Base-by-base conservation (phyloP, 2,329 filamentous ascomycete genomes). In the Ophiostoma angusticollis region DNA sequence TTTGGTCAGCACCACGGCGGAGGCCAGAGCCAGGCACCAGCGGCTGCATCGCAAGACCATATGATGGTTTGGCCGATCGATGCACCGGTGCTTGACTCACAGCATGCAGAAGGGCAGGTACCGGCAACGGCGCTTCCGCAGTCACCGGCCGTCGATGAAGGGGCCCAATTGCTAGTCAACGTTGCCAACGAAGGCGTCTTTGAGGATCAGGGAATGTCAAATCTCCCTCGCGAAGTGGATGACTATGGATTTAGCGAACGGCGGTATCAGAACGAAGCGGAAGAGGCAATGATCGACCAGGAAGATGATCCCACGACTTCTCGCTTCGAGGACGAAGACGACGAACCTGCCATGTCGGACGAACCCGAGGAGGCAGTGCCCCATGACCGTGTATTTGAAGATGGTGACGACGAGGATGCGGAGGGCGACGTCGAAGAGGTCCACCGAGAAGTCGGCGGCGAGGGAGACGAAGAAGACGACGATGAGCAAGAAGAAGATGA, bases 361-460 rank as follows among this genome's bases (percentile, higher is more conserved):
- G 57, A 60, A 18, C 58, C 57, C 14, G 56, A 59, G 9, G 53
- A 56, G 16, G 42, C 19, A 5, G 45, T 21, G 52, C 58, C n/a
- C n/a, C n/a, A n/a, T n/a, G n/a, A n/a, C n/a, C n/a, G n/a, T n/a
- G n/a, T n/a, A n/a, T n/a, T n/a, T n/a, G n/a, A n/a, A n/a, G n/a
- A n/a, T n/a, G n/a, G n/a, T n/a, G n/a, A n/a, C n/a, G n/a, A n/a
- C 13, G 48, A 49, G 13, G 48, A 51, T 5, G 48, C 54, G 19
- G 44, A 43, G 3, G 48, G 52, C 12, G 50, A 51, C 7, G 49
- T 39, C 18, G 50, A 44, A 23, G 28, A 43, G 8, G 49, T 46
- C 4, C 42, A 45, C 1, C 42, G 39, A 5, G 40, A 44, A 11
- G 17, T 3, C 13, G 12, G 27, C 9, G 27, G n/a, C 4, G 39